Conservation (phyloP, 495 filamentous ascomycete species). For the Pseudevernia furfuracea region DNA sequence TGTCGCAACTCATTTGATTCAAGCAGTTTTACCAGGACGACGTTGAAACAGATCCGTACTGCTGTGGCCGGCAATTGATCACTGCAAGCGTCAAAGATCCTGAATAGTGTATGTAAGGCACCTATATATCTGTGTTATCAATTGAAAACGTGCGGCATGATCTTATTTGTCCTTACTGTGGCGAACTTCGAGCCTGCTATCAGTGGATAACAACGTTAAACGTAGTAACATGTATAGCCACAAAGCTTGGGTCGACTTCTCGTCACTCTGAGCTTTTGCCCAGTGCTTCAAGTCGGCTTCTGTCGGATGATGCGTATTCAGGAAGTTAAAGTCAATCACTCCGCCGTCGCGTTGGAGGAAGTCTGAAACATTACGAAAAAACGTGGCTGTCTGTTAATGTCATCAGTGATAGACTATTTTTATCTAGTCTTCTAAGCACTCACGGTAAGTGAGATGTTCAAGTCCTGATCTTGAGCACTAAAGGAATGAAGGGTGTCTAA, state of each 20-base stretch:
- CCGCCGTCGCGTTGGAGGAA: conserved; percentile 54
- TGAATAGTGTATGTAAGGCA: conserved; percentile 79
- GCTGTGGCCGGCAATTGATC: conserved; percentile 69
- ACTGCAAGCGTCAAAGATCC: conserved; percentile 87
- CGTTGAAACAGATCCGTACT: conserved; percentile 76
- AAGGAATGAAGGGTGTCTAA: conserved; percentile 86
- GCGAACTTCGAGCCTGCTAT: conserved; percentile 74
- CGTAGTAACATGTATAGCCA: conserved; percentile 82
- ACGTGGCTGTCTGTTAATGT: conserved; percentile 62
- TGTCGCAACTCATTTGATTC: conserved; percentile 32
- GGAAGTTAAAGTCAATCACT: conserved; percentile 38
- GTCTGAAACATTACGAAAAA: conserved; percentile 92
- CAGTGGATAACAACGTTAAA: conserved; percentile 66
- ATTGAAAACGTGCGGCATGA: background rate
- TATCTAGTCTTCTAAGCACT: conserved; percentile 16
- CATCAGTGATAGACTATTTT: conserved; percentile 24
- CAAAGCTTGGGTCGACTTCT: conserved; percentile 47
- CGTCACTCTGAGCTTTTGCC: conserved; percentile 33
- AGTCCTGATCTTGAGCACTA: conserved; percentile 75
- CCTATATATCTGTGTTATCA: conserved; percentile 29
- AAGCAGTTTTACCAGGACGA: conserved; percentile 70
- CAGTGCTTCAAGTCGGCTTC: conserved; percentile 36
- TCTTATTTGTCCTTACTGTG: conserved; percentile 51
- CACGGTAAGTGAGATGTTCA: conserved; percentile 90
- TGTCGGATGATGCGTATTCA: conserved; percentile 36